Evolutionary conservation across 1,284 basidiomycete species (phyloP), one percentile per base, ranked within the genome.

Genomic region (Tilletiopsis washingtonensis): DNA sequence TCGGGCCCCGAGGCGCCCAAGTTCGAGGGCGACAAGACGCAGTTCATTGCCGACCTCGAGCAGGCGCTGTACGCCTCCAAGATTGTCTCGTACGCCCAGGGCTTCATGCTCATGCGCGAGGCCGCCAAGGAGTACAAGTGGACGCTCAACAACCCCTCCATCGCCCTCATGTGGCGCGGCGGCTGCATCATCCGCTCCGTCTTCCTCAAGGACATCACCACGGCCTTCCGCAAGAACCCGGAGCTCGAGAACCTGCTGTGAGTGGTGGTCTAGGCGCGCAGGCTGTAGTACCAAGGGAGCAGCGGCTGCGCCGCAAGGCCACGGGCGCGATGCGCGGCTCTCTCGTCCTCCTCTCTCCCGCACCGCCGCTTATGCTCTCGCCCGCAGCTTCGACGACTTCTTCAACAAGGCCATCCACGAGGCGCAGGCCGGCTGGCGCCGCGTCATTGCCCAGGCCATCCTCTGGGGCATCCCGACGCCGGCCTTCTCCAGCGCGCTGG

Each of bases 71-170:
- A 99, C 77, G 94, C 91, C 43, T 94, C 90, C 71, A 99, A 99
- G 83, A 93, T 99, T 47, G 64, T 74, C 49, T 73, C 70, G 29
- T 74, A 99, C 81, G 89, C 93, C 21, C 94, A 99, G 78, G 94
- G 94, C 66, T 99, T 98, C 81, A 94, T 98, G 84, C 82, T 99
- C 70, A 96, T 98, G 91, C 83, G 94, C 67, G 87, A 97, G 78
- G 93, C 93, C 48, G 93, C 91, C 49, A 87, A 89, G 76, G 91
- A 93, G 81, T 89, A 80, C 87, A 67, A 74, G 78, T 77, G 75
- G 76, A 71, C 71, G 62, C 68, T 77, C 57, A 76, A 76, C 80
- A 94, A 94, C 75, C 86, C 91, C 70, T 91, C 91, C 59, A 97
- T 99, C 74, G 94, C 94, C 44, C 84, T 82, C 64, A 98, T 99